Base-by-base conservation (phyloP, 495 filamentous ascomycete genomes). In the Penicillium arizonense region DNA sequence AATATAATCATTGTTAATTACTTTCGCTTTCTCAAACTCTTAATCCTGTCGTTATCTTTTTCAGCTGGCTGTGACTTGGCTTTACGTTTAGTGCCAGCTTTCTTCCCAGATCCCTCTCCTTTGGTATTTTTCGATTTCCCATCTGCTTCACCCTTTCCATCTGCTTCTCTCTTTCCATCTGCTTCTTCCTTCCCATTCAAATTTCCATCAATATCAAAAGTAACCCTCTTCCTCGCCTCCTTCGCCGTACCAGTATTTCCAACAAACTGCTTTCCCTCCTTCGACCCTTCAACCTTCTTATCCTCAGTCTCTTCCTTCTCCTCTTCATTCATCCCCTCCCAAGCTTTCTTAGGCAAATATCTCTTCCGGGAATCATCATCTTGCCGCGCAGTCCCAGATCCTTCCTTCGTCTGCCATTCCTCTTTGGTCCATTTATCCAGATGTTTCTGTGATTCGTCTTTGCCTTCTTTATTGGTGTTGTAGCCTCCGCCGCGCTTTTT, bases 371-470 rank as follows among this genome's bases (percentile, higher is more conserved):
- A 74, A 0, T 70, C 76, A 58, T 77, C 74, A 6, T 62, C 69
- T 42, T 74, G 47, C 36, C 69, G 69, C n/a, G 76, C 76, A 30
- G 62, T 64, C 0, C 70, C 77, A 14, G 63, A 65, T 0, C 76
- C 76, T 45, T 79, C 77, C 50, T 79, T 79, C 0, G 75, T 80
- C 61, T 78, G 74, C 75, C 74, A 78, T 3, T 79, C 73, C 36
- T 77, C 76, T 14, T 77, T 62, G 0, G 58, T 64, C 76, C 77
- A 80, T 4, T 77, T 58, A 11, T 65, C 60, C 2, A 80, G 64
- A 41, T 75, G 55, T 49, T 74, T 72, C 44, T 77, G 75, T 4
- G 67, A 64, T 8, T 68, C 52, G 47, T 71, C 61, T 45, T 78
- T 65, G 7, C 60, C 70, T 16, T 69, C 56, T 16, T 70, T 63